phyloP scores from a whole-genome alignment of 2,329 filamentous ascomycete genomes.

The Penicillium sp. region DNA sequence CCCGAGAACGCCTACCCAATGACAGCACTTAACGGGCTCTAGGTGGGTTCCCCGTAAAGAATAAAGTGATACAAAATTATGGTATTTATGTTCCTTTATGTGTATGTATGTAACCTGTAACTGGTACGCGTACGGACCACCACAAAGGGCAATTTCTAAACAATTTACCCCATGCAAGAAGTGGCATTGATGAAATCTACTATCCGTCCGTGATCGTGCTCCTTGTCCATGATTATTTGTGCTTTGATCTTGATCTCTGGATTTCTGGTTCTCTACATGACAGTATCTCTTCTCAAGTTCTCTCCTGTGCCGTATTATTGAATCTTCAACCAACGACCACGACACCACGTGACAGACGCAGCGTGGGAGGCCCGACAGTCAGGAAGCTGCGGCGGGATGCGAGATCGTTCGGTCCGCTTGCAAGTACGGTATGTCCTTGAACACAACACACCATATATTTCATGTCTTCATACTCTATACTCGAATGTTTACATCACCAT shows the following conservation, averaged over 20 bases:
- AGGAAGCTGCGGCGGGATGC: conserved; percentile 38
- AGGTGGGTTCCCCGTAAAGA: background rate
- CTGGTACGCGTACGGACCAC: background rate
- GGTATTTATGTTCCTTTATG: background rate
- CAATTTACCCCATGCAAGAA: background rate
- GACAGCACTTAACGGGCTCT: background rate
- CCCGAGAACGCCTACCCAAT: conserved; percentile 24
- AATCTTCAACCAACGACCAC: background rate
- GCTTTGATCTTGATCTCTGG: too few relatives aligned
- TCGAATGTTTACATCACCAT: background rate
- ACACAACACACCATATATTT: too few relatives aligned
- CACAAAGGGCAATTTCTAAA: conserved; percentile 14
- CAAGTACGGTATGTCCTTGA: background rate
- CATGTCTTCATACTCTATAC: background rate
- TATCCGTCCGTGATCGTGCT: background rate
- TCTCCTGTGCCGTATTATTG: background rate
- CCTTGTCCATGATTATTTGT: background rate
- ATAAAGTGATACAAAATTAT: background rate
- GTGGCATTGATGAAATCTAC: background rate
- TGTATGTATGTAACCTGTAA: background rate
- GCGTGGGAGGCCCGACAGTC: conserved; percentile 36
- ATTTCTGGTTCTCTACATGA: too few relatives aligned
- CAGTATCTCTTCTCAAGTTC: background rate
- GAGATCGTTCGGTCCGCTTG: conserved; percentile 39
- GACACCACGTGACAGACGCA: conserved; percentile 24